Percentiles rank a stretch among this genome's conserved stretches.
phyloP scores from a whole-genome alignment of 345 rosid genomes.

The Euphorbia pulcherrima region DNA sequence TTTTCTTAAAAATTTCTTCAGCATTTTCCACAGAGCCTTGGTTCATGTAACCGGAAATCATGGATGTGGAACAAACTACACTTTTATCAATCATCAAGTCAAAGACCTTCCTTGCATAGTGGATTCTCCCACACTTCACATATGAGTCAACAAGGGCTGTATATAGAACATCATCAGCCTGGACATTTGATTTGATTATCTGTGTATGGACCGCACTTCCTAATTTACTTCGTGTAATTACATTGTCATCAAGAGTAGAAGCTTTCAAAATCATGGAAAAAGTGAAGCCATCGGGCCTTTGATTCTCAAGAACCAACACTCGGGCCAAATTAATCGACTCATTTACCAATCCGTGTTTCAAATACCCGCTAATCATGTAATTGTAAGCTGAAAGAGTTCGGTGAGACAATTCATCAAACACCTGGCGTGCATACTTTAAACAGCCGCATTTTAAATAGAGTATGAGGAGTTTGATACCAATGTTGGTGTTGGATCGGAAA shows the following conservation, averaged over 20 bases:
- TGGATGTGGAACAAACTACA: conserved; percentile 75
- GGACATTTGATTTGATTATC: conserved; percentile 47
- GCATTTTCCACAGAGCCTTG: conserved; percentile 53
- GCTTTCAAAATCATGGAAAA: conserved; percentile 82
- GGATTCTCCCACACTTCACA: conserved; percentile 58
- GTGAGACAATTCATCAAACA: conserved; percentile 70
- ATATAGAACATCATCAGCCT: conserved; percentile 65
- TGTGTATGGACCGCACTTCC: conserved; percentile 55
- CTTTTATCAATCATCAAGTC: conserved; percentile 60
- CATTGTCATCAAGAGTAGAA: conserved; percentile 37
- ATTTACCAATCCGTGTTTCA: conserved; percentile 42
- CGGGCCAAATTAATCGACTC: conserved; percentile 43
- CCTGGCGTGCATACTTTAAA: conserved; percentile 50
- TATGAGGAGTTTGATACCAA: conserved; percentile 66
- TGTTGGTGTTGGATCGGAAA: conserved; percentile 44
- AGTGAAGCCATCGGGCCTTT: conserved; percentile 68
- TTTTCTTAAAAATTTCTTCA: conserved; percentile 51
- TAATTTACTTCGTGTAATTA: conserved; percentile 30
- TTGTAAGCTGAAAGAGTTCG: conserved; percentile 75
- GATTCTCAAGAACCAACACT: conserved; percentile 46
- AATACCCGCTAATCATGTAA: conserved; percentile 65
- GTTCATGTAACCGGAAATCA: conserved; percentile 88
- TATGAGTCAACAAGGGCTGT: conserved; percentile 76
- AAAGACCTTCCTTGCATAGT: conserved; percentile 64
- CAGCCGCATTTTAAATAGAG: conserved; percentile 51